These are phyloP conservation scores for Phytophthora cajani DNA, from an alignment of 352 stramenopile genomes.

Conservation along the genomic window DNA sequence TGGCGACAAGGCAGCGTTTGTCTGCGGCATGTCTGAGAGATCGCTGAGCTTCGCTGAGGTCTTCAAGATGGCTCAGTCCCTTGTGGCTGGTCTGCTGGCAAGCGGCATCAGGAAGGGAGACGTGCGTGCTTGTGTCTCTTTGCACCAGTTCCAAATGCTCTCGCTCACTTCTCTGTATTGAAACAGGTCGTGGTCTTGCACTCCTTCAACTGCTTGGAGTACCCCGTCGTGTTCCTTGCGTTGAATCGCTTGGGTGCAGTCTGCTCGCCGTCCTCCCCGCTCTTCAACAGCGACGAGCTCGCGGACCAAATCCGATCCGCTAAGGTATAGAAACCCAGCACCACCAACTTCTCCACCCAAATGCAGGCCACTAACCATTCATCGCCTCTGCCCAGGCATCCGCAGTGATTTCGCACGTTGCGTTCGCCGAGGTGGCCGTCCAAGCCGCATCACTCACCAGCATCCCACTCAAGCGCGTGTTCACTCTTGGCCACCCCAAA, in stretches of 20 bases:
- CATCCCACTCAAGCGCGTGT: slow-evolving; percentile 21
- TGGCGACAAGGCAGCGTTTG: slow-evolving; percentile 37
- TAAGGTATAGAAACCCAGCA: slow-evolving; percentile 24
- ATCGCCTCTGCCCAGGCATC: slow-evolving; percentile 13
- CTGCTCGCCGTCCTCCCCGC: slow-evolving; percentile 45
- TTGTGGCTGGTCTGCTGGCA: slow-evolving; percentile 39
- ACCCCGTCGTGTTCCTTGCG: slow-evolving; percentile 50
- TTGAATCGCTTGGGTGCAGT: slow-evolving; percentile 48
- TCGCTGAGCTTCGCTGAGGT: slow-evolving; percentile 44
- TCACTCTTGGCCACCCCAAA: slow-evolving; percentile 36
- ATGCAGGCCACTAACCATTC: not conserved
- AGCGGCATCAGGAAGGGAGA: slow-evolving; percentile 53
- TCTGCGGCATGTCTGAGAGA: slow-evolving; percentile 49
- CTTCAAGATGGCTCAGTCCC: slow-evolving; percentile 23
- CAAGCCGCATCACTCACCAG: slow-evolving; percentile 26
- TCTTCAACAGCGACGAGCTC: slow-evolving; percentile 49
- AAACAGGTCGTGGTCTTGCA: slow-evolving; percentile 50
- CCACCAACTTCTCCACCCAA: not conserved
- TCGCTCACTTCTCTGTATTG: not conserved
- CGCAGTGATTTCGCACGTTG: slow-evolving; percentile 44
- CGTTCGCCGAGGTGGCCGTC: slow-evolving; percentile 24
- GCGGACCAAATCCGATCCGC: slow-evolving; percentile 41
- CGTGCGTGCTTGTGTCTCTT: slow-evolving; percentile 29
- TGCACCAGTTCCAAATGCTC: too few species aligned
- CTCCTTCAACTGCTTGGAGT: slow-evolving; percentile 67